A percentile compares a stretch with the other conserved stretches of the same genome.
phyloP scores from a whole-genome alignment of 208 protist genomes.

The Leishmania braziliensis region DNA sequence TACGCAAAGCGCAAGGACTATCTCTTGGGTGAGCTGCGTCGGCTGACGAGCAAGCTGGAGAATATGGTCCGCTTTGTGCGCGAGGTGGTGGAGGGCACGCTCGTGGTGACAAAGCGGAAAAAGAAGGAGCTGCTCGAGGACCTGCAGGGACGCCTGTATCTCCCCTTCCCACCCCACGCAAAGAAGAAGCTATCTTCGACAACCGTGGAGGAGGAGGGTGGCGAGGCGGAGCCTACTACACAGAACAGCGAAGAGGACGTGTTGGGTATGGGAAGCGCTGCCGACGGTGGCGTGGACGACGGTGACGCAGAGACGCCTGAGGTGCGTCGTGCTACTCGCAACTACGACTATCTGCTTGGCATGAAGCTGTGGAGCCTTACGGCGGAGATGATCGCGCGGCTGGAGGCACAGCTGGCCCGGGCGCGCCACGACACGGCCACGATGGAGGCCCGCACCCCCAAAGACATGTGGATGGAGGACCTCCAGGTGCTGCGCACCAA shows the following conservation, averaged over 20 bases:
- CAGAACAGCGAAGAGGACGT: constrained; percentile 33
- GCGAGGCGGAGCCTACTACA: neutral
- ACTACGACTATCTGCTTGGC: constrained; percentile 98
- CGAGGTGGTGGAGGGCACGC: constrained; percentile 94
- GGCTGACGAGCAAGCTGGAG: constrained; percentile 90
- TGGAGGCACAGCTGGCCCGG: constrained; percentile 85
- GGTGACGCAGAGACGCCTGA: constrained; percentile 52
- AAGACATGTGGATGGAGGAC: constrained; percentile 90
- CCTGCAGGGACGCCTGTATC: constrained; percentile 89
- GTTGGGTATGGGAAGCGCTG: constrained; percentile 24
- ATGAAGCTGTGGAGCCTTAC: constrained; percentile 99
- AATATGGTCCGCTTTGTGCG: constrained; percentile 99
- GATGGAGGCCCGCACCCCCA: constrained; percentile 77
- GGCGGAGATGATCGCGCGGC: constrained; percentile 94
- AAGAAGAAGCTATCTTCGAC: constrained; percentile 85
- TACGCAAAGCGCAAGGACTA: constrained; percentile 98
- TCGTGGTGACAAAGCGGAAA: constrained; percentile 93
- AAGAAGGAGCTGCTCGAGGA: constrained; percentile 95
- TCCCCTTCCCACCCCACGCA: constrained; percentile 79
- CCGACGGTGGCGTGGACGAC: constrained; percentile 23
- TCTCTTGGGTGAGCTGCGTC: constrained; percentile 87
- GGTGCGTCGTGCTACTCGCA: constrained; percentile 62
- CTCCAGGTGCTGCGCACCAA: constrained; percentile 73
- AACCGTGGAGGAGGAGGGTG: constrained; percentile 51
- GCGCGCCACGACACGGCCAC: constrained; percentile 79